phyloP scores from a whole-genome alignment of 495 filamentous ascomycete genomes.

The Aspergillus homomorphus region DNA sequence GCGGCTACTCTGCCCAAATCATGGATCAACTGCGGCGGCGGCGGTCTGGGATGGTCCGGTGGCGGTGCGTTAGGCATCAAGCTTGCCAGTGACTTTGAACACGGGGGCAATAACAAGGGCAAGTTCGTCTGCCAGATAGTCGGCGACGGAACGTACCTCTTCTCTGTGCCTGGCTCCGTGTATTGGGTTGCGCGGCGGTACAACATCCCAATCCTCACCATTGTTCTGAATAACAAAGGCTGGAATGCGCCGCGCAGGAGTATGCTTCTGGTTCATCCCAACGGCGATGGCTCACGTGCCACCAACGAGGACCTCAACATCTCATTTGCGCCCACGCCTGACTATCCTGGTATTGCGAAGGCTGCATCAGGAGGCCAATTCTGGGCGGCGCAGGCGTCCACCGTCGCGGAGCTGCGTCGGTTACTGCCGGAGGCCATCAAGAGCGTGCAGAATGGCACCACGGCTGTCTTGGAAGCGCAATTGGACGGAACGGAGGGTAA shows the following conservation, averaged over 20 bases:
- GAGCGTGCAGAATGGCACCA: conserved; percentile 61
- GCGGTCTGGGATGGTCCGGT: conserved; percentile 93
- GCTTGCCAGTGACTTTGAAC: conserved; percentile 66
- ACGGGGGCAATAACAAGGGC: conserved; percentile 57
- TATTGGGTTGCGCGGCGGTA: conserved; percentile 92
- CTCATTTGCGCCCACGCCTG: conserved; percentile 77
- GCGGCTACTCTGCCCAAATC: conserved; percentile 70
- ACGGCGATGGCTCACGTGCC: conserved; percentile 72
- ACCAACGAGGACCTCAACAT: conserved; percentile 89
- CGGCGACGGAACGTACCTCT: conserved; percentile 89
- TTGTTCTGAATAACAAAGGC: conserved; percentile 92
- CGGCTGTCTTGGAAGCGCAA: conserved; percentile 63
- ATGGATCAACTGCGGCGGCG: conserved; percentile 93
- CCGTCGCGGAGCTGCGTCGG: conserved; percentile 58
- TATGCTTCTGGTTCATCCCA: conserved; percentile 75
- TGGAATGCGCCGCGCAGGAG: conserved; percentile 83
- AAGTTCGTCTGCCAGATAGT: conserved; percentile 93
- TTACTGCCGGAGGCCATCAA: conserved; percentile 64
- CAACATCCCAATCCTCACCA: conserved; percentile 81
- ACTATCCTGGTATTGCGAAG: conserved; percentile 89
- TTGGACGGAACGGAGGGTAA: conserved; percentile 46
- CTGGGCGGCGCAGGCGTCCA: conserved; percentile 65
- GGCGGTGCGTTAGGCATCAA: conserved; percentile 87
- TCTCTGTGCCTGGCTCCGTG: conserved; percentile 82
- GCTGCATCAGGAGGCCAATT: conserved; percentile 78